Percentiles rank a stretch among this genome's conserved stretches.
Conservation (phyloP, 2,329 filamentous ascomycete genomes). For the Nannizziopsis arthrosporioides region DNA sequence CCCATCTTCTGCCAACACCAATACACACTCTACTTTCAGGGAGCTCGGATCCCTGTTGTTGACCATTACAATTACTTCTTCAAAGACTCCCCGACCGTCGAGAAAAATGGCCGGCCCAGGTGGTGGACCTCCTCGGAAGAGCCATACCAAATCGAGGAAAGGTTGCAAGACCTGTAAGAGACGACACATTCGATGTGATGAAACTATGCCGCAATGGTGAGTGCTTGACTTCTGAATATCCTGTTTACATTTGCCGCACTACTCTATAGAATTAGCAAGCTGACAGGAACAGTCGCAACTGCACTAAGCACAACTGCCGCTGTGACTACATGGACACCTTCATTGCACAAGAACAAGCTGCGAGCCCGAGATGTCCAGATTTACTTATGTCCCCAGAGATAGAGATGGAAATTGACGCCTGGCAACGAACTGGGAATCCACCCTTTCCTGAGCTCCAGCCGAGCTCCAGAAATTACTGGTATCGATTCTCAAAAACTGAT, state of each 20-base stretch:
- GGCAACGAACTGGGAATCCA: constrained; percentile 73
- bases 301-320: constrained; percentile 95
- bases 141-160: constrained; percentile 97
- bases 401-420: constrained; percentile 66
- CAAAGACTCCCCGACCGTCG: background rate
- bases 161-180: constrained; percentile 97
- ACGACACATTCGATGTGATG: constrained; percentile 93
- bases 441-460: constrained; percentile 73
- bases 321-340: constrained; percentile 94
- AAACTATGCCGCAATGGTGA: constrained; percentile 95
- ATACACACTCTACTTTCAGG: background rate
- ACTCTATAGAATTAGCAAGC: constrained; percentile 5
- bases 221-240: constrained; percentile 23
- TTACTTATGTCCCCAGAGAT: constrained; percentile 81
- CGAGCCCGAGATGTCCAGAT: constrained; percentile 44
- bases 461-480: constrained; percentile 61
- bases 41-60: background rate
- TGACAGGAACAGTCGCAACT: constrained; percentile 63
- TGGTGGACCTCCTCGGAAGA: constrained; percentile 78
- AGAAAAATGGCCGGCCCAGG: constrained; percentile 73
- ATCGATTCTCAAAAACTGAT: constrained; percentile 62
- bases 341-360: constrained; percentile 39
- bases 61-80: background rate
- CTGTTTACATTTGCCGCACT: background rate
- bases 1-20: background rate